These are phyloP conservation scores for Peronosclerospora sorghi DNA, from an alignment of 352 stramenopile genomes.

Conservation along the genomic window DNA sequence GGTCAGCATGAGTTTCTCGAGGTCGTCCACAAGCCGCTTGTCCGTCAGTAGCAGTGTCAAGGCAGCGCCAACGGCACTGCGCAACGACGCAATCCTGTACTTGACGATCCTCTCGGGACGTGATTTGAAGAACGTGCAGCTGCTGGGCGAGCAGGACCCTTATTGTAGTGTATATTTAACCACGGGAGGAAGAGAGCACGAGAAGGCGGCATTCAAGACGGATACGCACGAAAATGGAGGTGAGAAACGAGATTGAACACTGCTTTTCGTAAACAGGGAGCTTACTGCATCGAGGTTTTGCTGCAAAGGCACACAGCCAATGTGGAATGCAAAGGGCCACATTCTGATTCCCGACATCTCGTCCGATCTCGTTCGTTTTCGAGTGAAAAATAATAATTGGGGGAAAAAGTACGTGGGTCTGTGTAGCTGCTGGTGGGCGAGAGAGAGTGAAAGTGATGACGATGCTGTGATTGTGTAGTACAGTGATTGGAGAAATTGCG, in stretches of 20 bases:
- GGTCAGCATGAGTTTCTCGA: conserved; percentile 13
- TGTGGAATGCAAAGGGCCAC: conserved; percentile 70
- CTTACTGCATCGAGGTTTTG: neutral
- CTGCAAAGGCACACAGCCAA: conserved; percentile 32
- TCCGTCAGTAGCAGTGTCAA: conserved; percentile 24
- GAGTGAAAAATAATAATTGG: conserved; percentile 72
- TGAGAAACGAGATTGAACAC: conserved; percentile 4
- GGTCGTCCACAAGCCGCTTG: conserved; percentile 19
- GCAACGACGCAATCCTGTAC: conserved; percentile 64
- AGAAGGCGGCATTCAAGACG: conserved; percentile 54
- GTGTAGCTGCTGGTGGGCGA: too few species aligned
- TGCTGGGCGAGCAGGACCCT: conserved; percentile 61
- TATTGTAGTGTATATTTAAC: conserved; percentile 55
- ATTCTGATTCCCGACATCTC: conserved; percentile 59
- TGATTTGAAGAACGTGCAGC: conserved; percentile 59
- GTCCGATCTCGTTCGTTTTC: conserved; percentile 55
- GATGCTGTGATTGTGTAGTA: conserved; percentile 17
- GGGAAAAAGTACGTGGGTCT: conserved; percentile 41
- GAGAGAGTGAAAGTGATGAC: too few species aligned
- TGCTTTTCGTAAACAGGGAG: neutral
- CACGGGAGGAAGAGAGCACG: conserved; percentile 36
- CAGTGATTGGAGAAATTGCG: conserved; percentile 58
- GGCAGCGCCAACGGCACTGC: conserved; percentile 23
- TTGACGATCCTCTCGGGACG: conserved; percentile 51
- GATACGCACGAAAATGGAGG: conserved; percentile 66